Evolutionary conservation across 1,139 yeast species (phyloP).

Genomic region (Sugiyamaella neomexicana): DNA sequence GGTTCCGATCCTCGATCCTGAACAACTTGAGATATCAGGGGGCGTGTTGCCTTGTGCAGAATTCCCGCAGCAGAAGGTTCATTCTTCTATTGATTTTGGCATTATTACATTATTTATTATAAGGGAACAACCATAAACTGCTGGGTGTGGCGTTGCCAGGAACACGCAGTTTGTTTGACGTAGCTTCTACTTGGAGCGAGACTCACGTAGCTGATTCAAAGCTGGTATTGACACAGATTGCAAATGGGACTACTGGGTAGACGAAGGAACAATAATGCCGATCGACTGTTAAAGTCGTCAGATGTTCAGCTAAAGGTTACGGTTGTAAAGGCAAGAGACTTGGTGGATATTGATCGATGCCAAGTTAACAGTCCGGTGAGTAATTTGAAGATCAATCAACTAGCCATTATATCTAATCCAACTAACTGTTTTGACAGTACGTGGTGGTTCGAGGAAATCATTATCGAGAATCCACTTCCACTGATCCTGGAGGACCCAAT

Average conservation of each 20-base stretch:
- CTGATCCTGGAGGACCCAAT: slow-evolving; percentile 36
- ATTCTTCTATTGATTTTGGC: not conserved
- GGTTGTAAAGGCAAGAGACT: slow-evolving; percentile 19
- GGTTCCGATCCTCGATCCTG: no score
- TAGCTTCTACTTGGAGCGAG: no score
- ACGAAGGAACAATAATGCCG: not conserved
- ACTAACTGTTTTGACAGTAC: slow-evolving; percentile 23
- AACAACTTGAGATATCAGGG: no score
- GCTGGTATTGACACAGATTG: no score
- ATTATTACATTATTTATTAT: not conserved
- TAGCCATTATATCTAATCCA: not conserved
- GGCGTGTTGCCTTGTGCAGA: no score
- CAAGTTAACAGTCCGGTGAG: slow-evolving; percentile 21
- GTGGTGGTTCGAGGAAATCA: slow-evolving; percentile 35
- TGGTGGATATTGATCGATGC: slow-evolving; percentile 19
- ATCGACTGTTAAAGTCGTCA: not conserved
- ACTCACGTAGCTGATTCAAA: no score
- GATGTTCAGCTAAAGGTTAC: slow-evolving; percentile 19
- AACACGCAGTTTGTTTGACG: not conserved
- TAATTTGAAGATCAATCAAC: not conserved
- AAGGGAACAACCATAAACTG: not conserved
- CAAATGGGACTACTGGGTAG: slow-evolving; percentile 8
- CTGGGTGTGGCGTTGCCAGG: not conserved
- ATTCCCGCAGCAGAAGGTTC: not conserved
- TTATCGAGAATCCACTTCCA: slow-evolving; percentile 38